Evolutionary conservation across 768 basidiomycete genomes (phyloP).

Genomic region (Leccinum truebloodii): DNA sequence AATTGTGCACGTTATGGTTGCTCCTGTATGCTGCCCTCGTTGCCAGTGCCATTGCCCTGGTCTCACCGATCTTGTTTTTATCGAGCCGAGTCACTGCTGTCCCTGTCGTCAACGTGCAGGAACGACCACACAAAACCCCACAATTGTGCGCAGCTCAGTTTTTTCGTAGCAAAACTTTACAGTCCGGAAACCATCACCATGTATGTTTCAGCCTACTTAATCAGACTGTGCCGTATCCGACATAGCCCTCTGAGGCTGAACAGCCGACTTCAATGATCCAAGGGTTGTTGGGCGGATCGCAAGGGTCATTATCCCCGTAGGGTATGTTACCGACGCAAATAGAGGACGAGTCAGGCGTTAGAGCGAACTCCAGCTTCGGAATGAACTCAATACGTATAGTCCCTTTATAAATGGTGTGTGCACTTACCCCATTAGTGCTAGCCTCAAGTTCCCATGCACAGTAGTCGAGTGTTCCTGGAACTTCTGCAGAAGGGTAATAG

Average conservation of each 20-base stretch:
- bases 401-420: not conserved
- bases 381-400: not conserved
- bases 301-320: conserved; percentile 5
- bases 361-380: not conserved
- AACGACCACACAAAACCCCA: too few relatives aligned
- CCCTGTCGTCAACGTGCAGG: too few relatives aligned
- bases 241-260: not conserved
- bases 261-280: not conserved
- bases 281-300: conserved; percentile 6
- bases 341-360: conserved; percentile 6
- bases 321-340: not conserved
- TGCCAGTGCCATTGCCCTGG: too few relatives aligned
- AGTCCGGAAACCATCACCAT: too few relatives aligned
- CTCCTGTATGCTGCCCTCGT: too few relatives aligned
- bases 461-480: conserved; percentile 10
- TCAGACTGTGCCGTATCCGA: not conserved
- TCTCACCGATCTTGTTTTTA: too few relatives aligned
- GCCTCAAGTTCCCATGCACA: conserved; percentile 1
- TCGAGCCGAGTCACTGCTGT: too few relatives aligned
- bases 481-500: conserved; percentile 7
- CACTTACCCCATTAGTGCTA: not conserved
- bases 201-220: not conserved
- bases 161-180: too few relatives aligned
- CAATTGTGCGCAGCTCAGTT: too few relatives aligned
- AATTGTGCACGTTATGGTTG: too few relatives aligned